phyloP scores from a whole-genome alignment of 169 alveolate species.

The Babesia bovis region DNA sequence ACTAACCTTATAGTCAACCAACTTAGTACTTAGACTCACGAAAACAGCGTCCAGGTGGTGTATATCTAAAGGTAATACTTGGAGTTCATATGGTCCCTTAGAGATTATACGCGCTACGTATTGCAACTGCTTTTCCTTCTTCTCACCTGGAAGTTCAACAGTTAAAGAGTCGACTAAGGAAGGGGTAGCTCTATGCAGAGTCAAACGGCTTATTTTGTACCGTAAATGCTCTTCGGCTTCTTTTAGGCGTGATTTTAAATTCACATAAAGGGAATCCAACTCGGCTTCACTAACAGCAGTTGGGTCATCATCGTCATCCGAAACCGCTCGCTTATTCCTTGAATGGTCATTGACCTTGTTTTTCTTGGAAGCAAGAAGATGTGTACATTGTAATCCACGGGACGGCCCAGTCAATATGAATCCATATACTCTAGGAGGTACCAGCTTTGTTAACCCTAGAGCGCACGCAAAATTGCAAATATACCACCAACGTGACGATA shows the following conservation, averaged over 20 bases:
- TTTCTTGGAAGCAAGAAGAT: conserved; percentile 9
- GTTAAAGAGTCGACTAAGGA: conserved; percentile 37
- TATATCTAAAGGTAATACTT: conserved; percentile 31
- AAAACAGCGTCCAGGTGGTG: conserved; percentile 43
- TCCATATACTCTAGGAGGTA: neutral
- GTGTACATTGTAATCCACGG: neutral
- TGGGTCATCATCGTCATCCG: neutral
- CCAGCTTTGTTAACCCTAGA: neutral
- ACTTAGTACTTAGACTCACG: conserved; percentile 27
- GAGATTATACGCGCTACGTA: conserved; percentile 48
- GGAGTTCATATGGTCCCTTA: conserved; percentile 53
- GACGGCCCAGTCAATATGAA: neutral
- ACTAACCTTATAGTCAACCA: conserved; percentile 54
- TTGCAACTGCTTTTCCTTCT: conserved; percentile 40
- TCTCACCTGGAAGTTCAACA: conserved; percentile 41
- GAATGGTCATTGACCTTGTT: neutral
- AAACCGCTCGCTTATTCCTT: neutral
- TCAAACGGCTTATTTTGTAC: conserved; percentile 34
- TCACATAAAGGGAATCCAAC: conserved; percentile 31
- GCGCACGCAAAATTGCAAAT: neutral
- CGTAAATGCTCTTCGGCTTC: conserved; percentile 35
- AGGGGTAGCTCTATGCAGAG: conserved; percentile 60
- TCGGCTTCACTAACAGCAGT: conserved; percentile 25
- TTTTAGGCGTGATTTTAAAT: conserved; percentile 10
- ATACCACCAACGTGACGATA: neutral